These are phyloP conservation scores for Pythium monospermum DNA, from an alignment of 352 stramenopile species.

Conservation along the genomic window DNA sequence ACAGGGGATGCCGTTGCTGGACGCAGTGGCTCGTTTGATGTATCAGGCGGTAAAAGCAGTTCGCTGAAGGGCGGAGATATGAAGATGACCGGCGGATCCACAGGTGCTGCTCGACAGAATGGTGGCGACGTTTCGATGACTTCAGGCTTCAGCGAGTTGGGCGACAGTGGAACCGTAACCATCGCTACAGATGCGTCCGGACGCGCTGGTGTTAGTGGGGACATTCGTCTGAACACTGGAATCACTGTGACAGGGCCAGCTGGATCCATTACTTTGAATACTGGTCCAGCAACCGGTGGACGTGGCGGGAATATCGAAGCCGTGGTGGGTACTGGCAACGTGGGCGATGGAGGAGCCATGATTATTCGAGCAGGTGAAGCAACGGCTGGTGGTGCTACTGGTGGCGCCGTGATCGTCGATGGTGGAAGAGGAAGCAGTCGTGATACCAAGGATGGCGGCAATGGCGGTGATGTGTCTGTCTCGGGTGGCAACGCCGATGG, in stretches of 20 bases:
- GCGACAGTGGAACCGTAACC: slow-evolving; percentile 75
- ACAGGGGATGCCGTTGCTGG: slow-evolving; percentile 51
- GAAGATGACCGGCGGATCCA: slow-evolving; percentile 56
- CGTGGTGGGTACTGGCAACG: slow-evolving; percentile 45
- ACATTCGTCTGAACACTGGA: slow-evolving; percentile 60
- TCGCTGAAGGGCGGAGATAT: slow-evolving; percentile 64
- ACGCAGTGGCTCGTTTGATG: slow-evolving; percentile 35
- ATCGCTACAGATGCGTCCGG: slow-evolving; percentile 76
- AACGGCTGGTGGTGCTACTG: slow-evolving; percentile 28
- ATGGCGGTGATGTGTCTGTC: slow-evolving; percentile 63
- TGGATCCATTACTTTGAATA: slow-evolving; percentile 59
- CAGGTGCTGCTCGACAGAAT: slow-evolving; percentile 28
- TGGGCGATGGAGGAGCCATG: slow-evolving; percentile 63
- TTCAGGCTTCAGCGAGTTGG: slow-evolving; percentile 59
- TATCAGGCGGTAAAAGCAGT: slow-evolving; percentile 55
- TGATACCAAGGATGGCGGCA: slow-evolving; percentile 54
- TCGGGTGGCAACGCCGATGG: slow-evolving; percentile 56
- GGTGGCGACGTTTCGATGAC: slow-evolving; percentile 77
- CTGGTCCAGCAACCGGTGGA: slow-evolving; percentile 53
- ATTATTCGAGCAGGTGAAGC: slow-evolving; percentile 62
- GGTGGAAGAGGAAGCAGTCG: slow-evolving; percentile 35
- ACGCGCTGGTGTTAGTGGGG: slow-evolving; percentile 64
- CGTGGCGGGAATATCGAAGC: slow-evolving; percentile 65
- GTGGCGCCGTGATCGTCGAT: slow-evolving; percentile 42
- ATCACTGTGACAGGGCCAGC: slow-evolving; percentile 49